Evolutionary conservation across 176 grass and related monocot genomes (phyloP).

Genomic region (Melocanna baccifera): DNA sequence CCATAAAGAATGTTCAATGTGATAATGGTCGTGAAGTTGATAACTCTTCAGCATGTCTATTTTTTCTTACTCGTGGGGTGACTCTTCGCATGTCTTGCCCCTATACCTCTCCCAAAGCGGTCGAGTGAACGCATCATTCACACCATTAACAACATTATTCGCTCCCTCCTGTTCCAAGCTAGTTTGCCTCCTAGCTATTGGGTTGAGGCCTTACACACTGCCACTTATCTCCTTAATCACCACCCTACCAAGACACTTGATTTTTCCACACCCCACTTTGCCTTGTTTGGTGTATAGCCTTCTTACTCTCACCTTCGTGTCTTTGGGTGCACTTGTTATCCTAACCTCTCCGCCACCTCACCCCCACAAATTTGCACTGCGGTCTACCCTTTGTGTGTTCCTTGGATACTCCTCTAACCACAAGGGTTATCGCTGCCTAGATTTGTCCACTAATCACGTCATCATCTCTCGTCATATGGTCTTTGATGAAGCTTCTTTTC

Average conservation of each 20-base stretch:
- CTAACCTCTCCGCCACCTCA: neutral
- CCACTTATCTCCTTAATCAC: neutral
- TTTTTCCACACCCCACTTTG: neutral
- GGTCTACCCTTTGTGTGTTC: neutral
- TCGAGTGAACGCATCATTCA: neutral
- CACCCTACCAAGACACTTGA: fast-evolving
- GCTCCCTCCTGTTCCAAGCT: neutral
- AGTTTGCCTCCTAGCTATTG: neutral
- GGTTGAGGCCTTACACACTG: neutral
- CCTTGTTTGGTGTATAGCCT: neutral
- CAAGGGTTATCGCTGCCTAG: neutral
- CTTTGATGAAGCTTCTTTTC: neutral
- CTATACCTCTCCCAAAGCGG: neutral
- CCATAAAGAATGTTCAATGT: neutral
- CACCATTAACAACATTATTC: neutral
- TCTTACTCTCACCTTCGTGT: neutral
- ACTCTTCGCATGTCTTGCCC: neutral
- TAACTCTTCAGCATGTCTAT: neutral
- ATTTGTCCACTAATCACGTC: neutral
- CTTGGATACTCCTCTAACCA: neutral
- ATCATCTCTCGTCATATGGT: neutral
- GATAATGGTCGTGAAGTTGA: neutral
- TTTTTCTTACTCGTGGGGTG: neutral
- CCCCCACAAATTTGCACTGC: neutral
- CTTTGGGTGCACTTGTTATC: neutral